phyloP scores from a whole-genome alignment of 2,329 filamentous ascomycete species.

The Clarireedia homoeocarpa region DNA sequence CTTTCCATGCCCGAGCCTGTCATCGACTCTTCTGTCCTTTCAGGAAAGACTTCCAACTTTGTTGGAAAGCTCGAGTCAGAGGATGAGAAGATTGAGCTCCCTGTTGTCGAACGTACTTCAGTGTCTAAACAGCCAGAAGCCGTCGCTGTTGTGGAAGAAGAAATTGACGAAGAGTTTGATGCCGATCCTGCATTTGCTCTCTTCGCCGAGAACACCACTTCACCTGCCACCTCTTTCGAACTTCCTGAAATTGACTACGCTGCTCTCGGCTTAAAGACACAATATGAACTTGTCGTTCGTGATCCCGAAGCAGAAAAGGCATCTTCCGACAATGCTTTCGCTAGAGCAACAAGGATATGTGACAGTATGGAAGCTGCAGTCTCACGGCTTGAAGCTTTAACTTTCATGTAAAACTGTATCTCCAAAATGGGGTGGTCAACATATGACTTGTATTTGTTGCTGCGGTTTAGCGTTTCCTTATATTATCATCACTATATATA shows the following conservation, averaged over 20 bases:
- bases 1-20: slow-evolving; percentile 49
- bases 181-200: slow-evolving; percentile 55
- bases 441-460: slow-evolving; percentile 11
- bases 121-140: slow-evolving; percentile 14
- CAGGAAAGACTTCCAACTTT: slow-evolving; percentile 58
- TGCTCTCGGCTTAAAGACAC: slow-evolving; percentile 53
- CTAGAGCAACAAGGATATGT: slow-evolving; percentile 19
- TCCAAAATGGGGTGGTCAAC: neutral
- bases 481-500: neutral
- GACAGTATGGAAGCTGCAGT: slow-evolving; percentile 22
- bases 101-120: slow-evolving; percentile 37
- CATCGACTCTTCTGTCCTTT: slow-evolving; percentile 55
- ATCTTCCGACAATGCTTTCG: slow-evolving; percentile 15
- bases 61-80: slow-evolving; percentile 33
- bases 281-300: slow-evolving; percentile 55
- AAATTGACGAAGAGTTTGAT: slow-evolving; percentile 50
- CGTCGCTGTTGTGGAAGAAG: slow-evolving; percentile 16
- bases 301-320: slow-evolving; percentile 42
- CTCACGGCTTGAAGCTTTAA: slow-evolving; percentile 21
- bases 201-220: slow-evolving; percentile 36
- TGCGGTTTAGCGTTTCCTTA: slow-evolving; percentile 20
- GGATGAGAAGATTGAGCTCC: slow-evolving; percentile 41
- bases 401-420: slow-evolving; percentile 13
- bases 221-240: slow-evolving; percentile 29
- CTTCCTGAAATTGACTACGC: slow-evolving; percentile 39